These are phyloP conservation scores for Discostella pseudostelligera DNA, from an alignment of 108 stramenopile genomes.

Conservation along the genomic window DNA sequence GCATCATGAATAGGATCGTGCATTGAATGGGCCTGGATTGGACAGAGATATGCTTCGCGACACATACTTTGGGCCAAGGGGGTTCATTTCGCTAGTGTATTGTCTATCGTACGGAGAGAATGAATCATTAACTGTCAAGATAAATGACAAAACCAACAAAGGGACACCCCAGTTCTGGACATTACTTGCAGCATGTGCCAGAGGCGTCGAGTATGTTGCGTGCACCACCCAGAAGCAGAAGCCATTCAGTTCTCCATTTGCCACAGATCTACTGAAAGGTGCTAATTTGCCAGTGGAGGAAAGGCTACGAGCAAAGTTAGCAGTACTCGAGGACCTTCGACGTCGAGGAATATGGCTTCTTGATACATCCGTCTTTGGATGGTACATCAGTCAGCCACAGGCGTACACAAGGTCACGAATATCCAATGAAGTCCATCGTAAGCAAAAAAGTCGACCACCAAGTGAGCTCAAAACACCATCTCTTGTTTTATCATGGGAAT, in stretches of 20 bases:
- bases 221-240: constrained; percentile 6
- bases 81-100: constrained; percentile 41
- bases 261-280: constrained; percentile 39
- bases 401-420: constrained; percentile 24
- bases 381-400: constrained; percentile 42
- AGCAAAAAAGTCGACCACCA: constrained; percentile 36
- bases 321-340: constrained; percentile 31
- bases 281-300: constrained; percentile 25
- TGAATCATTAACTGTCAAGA: constrained; percentile 9
- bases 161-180: constrained; percentile 53
- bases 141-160: constrained; percentile 33
- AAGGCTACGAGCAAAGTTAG: constrained; percentile 40
- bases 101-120: constrained; percentile 49
- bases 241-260: constrained; percentile 22
- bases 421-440: constrained; percentile 35
- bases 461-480: constrained; percentile 37
- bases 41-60: constrained; percentile 8
- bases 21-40: constrained; percentile 23
- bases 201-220: constrained; percentile 37
- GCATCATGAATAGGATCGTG: constrained; percentile 10
- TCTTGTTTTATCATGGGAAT: constrained; percentile 33
- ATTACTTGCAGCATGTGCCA: constrained; percentile 40
- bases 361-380: constrained; percentile 47
- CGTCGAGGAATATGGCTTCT: constrained; percentile 46
- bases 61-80: constrained; percentile 32